A percentile compares a stretch with the other conserved stretches of the same genome.
These are phyloP conservation scores for Rubroboletus satanas DNA, from an alignment of 768 basidiomycete genomes.

Conservation along the genomic window DNA sequence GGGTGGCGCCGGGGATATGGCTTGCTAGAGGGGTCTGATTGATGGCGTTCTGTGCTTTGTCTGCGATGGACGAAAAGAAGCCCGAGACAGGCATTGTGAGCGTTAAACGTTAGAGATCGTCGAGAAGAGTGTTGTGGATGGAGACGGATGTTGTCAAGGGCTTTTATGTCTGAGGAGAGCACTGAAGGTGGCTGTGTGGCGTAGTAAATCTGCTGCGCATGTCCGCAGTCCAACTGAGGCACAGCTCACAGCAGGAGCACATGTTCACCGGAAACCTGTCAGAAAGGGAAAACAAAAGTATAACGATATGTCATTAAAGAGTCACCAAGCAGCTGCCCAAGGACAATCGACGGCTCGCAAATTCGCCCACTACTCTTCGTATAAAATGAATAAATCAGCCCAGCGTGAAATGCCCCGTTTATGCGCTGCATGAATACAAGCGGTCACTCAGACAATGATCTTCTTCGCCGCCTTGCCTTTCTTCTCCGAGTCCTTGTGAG, in stretches of 20 bases:
- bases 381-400: conserved; percentile 33
- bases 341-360: conserved; percentile 17
- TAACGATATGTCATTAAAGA: conserved; percentile 25
- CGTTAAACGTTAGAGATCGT: conserved; percentile 1
- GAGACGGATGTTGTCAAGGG: conserved; percentile 12
- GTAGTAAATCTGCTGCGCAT: not conserved
- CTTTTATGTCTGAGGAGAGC: conserved; percentile 12
- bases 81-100: conserved; percentile 53
- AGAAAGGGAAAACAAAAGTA: conserved; percentile 1
- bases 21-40: conserved; percentile 56
- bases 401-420: conserved; percentile 14
- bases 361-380: conserved; percentile 23
- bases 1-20: conserved; percentile 47
- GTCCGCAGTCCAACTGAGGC: conserved; percentile 5
- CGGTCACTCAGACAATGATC: conserved; percentile 54
- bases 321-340: conserved; percentile 21
- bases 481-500: conserved; percentile 94
- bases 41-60: conserved; percentile 73
- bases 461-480: conserved; percentile 84
- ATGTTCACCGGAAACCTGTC: conserved; percentile 4
- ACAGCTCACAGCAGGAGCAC: not conserved
- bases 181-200: conserved; percentile 23
- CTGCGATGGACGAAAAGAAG: conserved; percentile 64
- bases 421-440: conserved; percentile 15
- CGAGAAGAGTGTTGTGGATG: not conserved